These are phyloP conservation scores for Beta vulgaris DNA, from an alignment of 148 eudicot species.

Conservation along the genomic window DNA sequence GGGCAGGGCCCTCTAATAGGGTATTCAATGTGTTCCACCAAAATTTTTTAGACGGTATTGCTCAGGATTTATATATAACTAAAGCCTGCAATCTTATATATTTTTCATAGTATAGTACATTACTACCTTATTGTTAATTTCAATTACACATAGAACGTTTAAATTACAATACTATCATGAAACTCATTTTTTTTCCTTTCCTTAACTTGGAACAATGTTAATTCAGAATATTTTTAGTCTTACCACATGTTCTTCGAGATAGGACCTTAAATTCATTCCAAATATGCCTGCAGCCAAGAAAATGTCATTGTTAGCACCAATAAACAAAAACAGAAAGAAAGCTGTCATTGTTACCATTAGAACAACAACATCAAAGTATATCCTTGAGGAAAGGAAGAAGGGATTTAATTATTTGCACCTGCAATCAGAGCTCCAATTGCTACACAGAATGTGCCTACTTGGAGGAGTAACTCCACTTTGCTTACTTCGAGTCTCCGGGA, in stretches of 20 bases:
- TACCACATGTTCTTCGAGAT: constrained; percentile 94
- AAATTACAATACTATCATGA: too few relatives aligned
- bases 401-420: constrained; percentile 39
- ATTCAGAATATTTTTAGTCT: not conserved
- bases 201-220: too few relatives aligned
- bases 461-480: constrained; percentile 96
- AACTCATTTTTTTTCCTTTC: too few relatives aligned
- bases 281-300: constrained; percentile 66
- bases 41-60: too few relatives aligned
- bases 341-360: too few relatives aligned
- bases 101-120: not conserved
- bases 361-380: not conserved
- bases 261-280: constrained; percentile 98
- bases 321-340: too few relatives aligned
- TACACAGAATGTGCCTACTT: constrained; percentile 91
- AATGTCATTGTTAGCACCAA: not conserved
- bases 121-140: too few relatives aligned
- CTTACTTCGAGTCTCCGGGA: constrained; percentile 97
- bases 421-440: constrained; percentile 91
- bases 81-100: not conserved
- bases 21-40: too few relatives aligned
- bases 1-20: too few relatives aligned
- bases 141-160: too few relatives aligned
- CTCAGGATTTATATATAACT: not conserved
- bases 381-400: not conserved